phyloP scores from a whole-genome alignment of 2,329 filamentous ascomycete species.

The Nemania sp. region DNA sequence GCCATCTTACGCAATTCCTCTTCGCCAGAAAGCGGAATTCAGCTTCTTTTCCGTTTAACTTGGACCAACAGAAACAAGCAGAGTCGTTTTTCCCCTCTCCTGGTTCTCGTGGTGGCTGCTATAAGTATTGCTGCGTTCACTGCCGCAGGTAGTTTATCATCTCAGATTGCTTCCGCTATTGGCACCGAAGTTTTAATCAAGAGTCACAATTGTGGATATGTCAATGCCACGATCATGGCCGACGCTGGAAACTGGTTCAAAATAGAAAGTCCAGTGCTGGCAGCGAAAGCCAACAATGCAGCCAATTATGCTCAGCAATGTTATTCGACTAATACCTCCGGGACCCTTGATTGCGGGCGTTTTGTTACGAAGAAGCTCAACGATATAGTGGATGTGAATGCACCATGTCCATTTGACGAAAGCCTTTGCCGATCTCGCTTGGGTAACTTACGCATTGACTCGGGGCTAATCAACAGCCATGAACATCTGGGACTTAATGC shows the following conservation, averaged over 20 bases:
- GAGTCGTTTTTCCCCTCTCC: background rate
- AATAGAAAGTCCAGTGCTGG: background rate
- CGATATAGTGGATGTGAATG: background rate
- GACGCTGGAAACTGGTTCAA: background rate
- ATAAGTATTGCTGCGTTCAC: constrained; percentile 1
- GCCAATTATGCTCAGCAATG: constrained; percentile 21
- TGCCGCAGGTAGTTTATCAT: constrained; percentile 17
- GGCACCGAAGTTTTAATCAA: constrained; percentile 14
- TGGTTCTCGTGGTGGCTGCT: background rate
- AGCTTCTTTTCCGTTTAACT: background rate
- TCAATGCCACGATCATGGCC: background rate
- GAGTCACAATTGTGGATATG: constrained; percentile 1
- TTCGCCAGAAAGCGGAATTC: background rate
- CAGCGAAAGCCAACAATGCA: background rate
- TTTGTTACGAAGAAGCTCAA: background rate
- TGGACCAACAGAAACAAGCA: background rate
- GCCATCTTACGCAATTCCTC: background rate
- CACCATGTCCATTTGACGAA: constrained; percentile 12
- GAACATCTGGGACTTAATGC: constrained; percentile 16
- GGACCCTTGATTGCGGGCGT: constrained; percentile 1
- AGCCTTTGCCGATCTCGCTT: constrained; percentile 6
- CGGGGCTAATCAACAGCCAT: constrained; percentile 16
- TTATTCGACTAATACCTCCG: constrained; percentile 1
- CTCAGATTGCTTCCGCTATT: constrained; percentile 11
- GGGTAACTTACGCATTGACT: constrained; percentile 15